Evolutionary conservation across 1,139 yeast genomes (phyloP), one percentile per base, ranked within the genome.

Genomic region (Magnusiomyces sp.): DNA sequence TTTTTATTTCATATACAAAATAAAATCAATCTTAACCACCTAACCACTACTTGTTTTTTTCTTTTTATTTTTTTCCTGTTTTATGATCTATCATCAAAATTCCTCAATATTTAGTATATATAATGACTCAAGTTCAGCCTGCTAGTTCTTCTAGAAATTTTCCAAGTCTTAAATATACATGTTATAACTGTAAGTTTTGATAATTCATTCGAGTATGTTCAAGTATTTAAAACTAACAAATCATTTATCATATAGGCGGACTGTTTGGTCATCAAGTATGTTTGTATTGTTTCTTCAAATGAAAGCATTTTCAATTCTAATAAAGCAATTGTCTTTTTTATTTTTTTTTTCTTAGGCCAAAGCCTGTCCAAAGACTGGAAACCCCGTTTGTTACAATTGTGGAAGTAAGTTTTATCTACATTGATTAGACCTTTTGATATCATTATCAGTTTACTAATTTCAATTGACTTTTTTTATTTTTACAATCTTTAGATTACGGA

Each of bases 401-500:
- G 65, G 65, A 32, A 54, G 61, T 58, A 49, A 48, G 61, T 58
- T 29, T 7, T 2, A 1, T 19, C n/a, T n/a, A n/a, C n/a, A n/a
- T n/a, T 13, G 13, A 13, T 31, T 33, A n/a, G n/a, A 23, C 29
- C 29, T 23, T 23, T 23, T 23, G 29, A 27, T 17, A 13, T 13
- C 5, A 16, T 19, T 17, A n/a, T n/a, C 9, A 19, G 7, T 13
- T 31, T 20, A 23, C 7, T 19, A 19, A 27, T 20, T 32, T 20
- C 16, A 17, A 13, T n/a, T 29, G 11, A 29, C 27, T n/a, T 34
- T 19, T 23, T 23, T 23, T 23, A 14, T 32, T 29, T n/a, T 29
- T 3, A 17, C 11, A 39, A 3, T 29, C 31, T 31, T 44, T 46
- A 55, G 54, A 59, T 40, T 60, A 62, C 51, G 95, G 95, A 51